Base-by-base conservation (phyloP, 2,329 filamentous ascomycete genomes). In the Penicillium sp. region DNA sequence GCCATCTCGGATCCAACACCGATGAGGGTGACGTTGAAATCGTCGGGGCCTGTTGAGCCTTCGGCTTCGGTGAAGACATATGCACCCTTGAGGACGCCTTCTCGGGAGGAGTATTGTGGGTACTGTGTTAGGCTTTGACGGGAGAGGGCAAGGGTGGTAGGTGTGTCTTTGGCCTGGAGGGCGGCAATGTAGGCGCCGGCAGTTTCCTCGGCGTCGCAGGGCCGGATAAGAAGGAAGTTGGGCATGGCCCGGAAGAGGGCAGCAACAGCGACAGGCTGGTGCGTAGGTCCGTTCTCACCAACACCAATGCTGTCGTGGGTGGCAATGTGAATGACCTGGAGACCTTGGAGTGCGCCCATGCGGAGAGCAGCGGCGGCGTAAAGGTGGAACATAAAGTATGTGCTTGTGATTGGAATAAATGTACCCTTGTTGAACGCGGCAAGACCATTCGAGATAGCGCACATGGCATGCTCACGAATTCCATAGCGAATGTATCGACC, bases 1-100 rank as follows among this genome's bases (percentile, higher is more conserved):
- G 65, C 70, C 62, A 85, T 74, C 63, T 84, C 82, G 2, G 82
- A 79, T 26, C 83, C 83, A 9, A 81, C 79, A 8, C 80, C 79
- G 56, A 84, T 77, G 52, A 85, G 71, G 2, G 81, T 84, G 3
- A 81, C 71, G 50, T 76, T 73, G 7, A 78, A 74, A 50, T 76
- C 64, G n/a, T 58, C 67, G 15, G 35, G 35, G 35, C 35, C 35
- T 38, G 35, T 38, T 38, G 35, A 38, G 35, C 69, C 60, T 44
- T 78, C 72, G 45, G 76, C 64, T 46, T 66, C 66, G 2, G 31
- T 69, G 45, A 77, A 69, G 49, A 81, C 75, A 60, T 82, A 82
- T 0, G 74, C 79, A 17, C 79, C 79, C 55, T 73, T 77, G 23
- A 63, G 62, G 1, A 79, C 77, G 6, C 69, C 71, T 3, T 73